Evolutionary conservation across 139 green algal genomes (phyloP).

Genomic region (Mychonastes homosphaera): DNA sequence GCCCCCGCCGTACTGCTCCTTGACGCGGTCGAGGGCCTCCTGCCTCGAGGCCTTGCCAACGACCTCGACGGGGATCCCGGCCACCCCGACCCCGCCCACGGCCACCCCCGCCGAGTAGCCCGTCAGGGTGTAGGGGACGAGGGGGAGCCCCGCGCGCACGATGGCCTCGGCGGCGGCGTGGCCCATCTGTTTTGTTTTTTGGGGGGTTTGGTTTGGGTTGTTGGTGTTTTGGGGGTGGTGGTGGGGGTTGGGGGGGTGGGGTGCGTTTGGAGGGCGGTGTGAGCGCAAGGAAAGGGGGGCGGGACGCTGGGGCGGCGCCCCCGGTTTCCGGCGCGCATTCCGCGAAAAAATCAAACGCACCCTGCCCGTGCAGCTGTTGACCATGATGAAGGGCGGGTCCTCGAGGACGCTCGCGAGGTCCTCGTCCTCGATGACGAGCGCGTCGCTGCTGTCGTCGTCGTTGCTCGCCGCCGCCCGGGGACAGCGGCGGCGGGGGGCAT

Average conservation of each 20-base stretch:
- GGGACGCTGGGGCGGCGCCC: too few relatives aligned
- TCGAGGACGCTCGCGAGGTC: too few relatives aligned
- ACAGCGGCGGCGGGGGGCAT: too few relatives aligned
- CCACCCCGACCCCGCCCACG: constrained; percentile 24
- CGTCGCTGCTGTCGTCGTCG: neutral
- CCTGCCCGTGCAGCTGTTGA: constrained; percentile 22
- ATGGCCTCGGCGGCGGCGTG: constrained; percentile 74
- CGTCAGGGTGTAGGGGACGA: constrained; percentile 77
- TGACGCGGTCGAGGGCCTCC: constrained; percentile 16
- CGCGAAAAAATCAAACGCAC: neutral
- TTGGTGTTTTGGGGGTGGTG: too few relatives aligned
- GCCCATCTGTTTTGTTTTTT: too few relatives aligned
- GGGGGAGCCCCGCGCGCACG: constrained; percentile 57
- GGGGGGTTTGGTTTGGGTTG: too few relatives aligned
- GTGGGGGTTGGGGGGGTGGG: too few relatives aligned
- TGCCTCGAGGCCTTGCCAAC: constrained; percentile 24
- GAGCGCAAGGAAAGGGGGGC: neutral
- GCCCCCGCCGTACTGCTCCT: constrained; percentile 19
- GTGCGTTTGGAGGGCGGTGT: neutral
- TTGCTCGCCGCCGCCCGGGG: neutral
- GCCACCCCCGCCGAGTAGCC: constrained; percentile 25
- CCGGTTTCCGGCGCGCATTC: neutral
- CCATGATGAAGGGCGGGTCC: too few relatives aligned
- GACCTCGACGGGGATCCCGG: constrained; percentile 22
- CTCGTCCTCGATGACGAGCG: neutral